These are phyloP conservation scores for Dryas drummondii DNA, from an alignment of 306 rosid species.

Conservation along the genomic window DNA sequence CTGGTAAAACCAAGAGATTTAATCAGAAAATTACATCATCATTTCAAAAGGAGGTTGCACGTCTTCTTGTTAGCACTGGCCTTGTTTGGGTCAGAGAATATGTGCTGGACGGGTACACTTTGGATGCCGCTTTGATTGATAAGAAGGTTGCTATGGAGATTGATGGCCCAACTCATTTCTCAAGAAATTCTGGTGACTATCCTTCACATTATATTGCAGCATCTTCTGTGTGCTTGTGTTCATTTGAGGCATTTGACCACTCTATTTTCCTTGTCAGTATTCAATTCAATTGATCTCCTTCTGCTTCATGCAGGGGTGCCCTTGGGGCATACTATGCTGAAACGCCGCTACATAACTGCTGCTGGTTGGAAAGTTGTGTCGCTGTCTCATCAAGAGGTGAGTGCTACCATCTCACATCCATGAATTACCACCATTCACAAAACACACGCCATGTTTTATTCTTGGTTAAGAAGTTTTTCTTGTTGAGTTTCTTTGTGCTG, in stretches of 20 bases:
- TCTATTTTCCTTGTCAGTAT: not conserved
- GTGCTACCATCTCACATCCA: conserved; percentile 23
- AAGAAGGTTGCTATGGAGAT: conserved; percentile 89
- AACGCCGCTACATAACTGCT: conserved; percentile 72
- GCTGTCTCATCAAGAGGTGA: conserved; percentile 70
- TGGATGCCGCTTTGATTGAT: conserved; percentile 76
- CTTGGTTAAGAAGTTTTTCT: not conserved
- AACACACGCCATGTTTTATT: not conserved
- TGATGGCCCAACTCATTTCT: conserved; percentile 98
- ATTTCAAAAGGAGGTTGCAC: conserved; percentile 87
- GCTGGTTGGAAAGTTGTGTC: conserved; percentile 85
- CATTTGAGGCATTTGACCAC: conserved; percentile 11
- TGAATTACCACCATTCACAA: not conserved
- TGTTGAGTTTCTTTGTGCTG: not conserved
- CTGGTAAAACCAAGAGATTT: conserved; percentile 74
- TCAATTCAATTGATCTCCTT: conserved; percentile 17
- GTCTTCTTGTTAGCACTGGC: conserved; percentile 77
- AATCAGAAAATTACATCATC: conserved; percentile 70
- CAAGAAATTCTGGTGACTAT: conserved; percentile 77
- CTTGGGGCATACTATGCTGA: conserved; percentile 80
- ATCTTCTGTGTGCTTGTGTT: conserved; percentile 13
- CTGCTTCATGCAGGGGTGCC: conserved; percentile 54
- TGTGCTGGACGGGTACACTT: conserved; percentile 66
- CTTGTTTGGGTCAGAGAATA: conserved; percentile 79
- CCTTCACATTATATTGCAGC: conserved; percentile 11